Base-by-base conservation (phyloP, 2,329 filamentous ascomycete species). In the Fusarium avenaceum region DNA sequence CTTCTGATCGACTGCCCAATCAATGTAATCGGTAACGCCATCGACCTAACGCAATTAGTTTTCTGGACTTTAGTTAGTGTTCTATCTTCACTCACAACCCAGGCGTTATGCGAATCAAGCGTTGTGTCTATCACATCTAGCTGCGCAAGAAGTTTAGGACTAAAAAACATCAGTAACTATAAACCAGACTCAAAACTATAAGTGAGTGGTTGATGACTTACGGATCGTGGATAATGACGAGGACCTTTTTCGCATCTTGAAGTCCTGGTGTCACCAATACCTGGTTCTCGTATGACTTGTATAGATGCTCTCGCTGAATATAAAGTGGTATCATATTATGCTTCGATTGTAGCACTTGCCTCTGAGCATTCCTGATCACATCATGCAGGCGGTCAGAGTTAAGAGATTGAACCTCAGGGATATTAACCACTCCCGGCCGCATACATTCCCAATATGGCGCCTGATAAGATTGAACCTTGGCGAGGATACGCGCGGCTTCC, bases 191-290 rank as follows among this genome's bases (percentile, higher is more conserved):
- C n/a, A 10, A 43, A 7, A 7, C 24, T 3, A 24, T 24, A 14
- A 7, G 3, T 14, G 59, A 30, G 14, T 15, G 28, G 44, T 32
- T 84, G 9, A 49, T 84, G 10, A 49, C 90, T 84, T 80, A 93
- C 85, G 95, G 93, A 74, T 97, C 95, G 77, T 99, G 96, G 57
- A 99, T 90, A 47, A 98, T 91, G 13, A 99, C 82, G 14, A 99
- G 76, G 5, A 98, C 83, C 53, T 89, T 92, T 57, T 86, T 87
- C 19, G 87, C 85, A 35, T 86, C 80, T 58, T 88, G 83, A 53
- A 96, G 88, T 44, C 89, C 86, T 2, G 90, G 87, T 76, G 93
- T 96, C 10, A 93, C 91, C 33, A 97, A 81, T 3, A 97, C 91
- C 77, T 97, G 93, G 69, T 96, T 91, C 72, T 95, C 89, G 72